A percentile compares a stretch with the other conserved stretches of the same genome.
These are phyloP conservation scores for Dionaea muscipula DNA, from an alignment of 179 eudicot genomes.

Conservation along the genomic window DNA sequence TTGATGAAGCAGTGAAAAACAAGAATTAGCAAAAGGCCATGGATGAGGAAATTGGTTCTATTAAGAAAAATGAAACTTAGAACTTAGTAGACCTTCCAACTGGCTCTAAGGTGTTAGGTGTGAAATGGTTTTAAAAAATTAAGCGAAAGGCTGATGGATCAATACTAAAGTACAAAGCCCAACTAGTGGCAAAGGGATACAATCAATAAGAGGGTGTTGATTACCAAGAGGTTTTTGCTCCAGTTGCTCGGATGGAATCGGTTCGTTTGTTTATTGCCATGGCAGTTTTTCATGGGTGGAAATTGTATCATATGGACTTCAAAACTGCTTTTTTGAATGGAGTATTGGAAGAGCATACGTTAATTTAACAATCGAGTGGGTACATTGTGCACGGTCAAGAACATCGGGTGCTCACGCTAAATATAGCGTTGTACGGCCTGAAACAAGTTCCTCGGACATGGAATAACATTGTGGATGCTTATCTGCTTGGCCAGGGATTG, in stretches of 20 bases:
- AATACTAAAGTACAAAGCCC: constrained; percentile 1
- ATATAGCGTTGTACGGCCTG: not conserved
- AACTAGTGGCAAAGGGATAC: no score
- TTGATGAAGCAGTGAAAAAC: not conserved
- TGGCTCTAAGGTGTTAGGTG: not conserved
- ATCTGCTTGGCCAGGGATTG: not conserved
- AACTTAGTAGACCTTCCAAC: not conserved
- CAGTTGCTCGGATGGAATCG: not conserved
- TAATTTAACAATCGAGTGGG: not conserved
- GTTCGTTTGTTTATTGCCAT: not conserved
- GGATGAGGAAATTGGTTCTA: not conserved
- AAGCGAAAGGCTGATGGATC: not conserved
- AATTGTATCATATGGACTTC: no score
- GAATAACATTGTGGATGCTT: no score
- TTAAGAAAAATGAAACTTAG: not conserved
- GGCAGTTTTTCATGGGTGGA: not conserved
- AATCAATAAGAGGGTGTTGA: no score
- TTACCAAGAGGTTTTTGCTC: no score
- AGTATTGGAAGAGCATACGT: not conserved
- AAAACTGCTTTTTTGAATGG: no score
- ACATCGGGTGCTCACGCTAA: not conserved
- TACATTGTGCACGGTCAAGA: not conserved
- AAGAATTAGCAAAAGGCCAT: not conserved
- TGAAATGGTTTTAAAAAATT: constrained; percentile 1
- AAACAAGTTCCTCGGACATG: not conserved